These are phyloP conservation scores for Blakeslea trispora DNA, from an alignment of 371 early-diverging fungal species.

Conservation along the genomic window DNA sequence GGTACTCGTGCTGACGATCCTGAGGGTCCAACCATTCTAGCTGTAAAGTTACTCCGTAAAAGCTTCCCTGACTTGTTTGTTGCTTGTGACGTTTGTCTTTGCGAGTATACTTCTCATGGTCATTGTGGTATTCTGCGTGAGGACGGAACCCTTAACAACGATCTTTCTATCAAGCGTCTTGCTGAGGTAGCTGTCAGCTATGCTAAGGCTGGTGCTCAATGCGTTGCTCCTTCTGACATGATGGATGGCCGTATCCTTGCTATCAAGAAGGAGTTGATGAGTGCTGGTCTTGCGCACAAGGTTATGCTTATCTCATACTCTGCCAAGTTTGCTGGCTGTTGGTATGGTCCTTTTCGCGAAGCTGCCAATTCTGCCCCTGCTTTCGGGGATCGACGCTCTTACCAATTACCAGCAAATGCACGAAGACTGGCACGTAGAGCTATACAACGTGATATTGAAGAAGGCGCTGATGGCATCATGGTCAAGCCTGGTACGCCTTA, in stretches of 20 bases:
- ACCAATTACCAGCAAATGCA: constrained; percentile 90
- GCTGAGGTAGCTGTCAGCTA: constrained; percentile 87
- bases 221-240: constrained; percentile 97
- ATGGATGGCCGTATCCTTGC: constrained; percentile 95
- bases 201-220: constrained; percentile 86
- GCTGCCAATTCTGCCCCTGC: constrained; percentile 92
- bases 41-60: constrained; percentile 75
- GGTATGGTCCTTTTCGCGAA: constrained; percentile 98
- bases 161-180: constrained; percentile 72
- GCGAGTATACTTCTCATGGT: constrained; percentile 95
- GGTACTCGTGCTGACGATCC: constrained; percentile 87
- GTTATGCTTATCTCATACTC: constrained; percentile 92
- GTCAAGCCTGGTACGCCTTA: constrained; percentile 97
- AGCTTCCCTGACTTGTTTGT: constrained; percentile 84
- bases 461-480: constrained; percentile 97
- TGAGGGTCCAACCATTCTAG: constrained; percentile 86
- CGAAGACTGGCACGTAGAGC: constrained; percentile 91
- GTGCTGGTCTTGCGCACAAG: constrained; percentile 73
- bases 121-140: constrained; percentile 89
- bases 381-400: constrained; percentile 91
- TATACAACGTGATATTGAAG: constrained; percentile 82
- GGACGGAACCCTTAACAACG: constrained; percentile 86
- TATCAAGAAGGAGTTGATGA: constrained; percentile 82
- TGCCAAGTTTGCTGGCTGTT: constrained; percentile 92
- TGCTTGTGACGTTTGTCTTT: constrained; percentile 95